Conservation (phyloP, 2,329 filamentous ascomycete species). For the Colletotrichum nymphaeae region DNA sequence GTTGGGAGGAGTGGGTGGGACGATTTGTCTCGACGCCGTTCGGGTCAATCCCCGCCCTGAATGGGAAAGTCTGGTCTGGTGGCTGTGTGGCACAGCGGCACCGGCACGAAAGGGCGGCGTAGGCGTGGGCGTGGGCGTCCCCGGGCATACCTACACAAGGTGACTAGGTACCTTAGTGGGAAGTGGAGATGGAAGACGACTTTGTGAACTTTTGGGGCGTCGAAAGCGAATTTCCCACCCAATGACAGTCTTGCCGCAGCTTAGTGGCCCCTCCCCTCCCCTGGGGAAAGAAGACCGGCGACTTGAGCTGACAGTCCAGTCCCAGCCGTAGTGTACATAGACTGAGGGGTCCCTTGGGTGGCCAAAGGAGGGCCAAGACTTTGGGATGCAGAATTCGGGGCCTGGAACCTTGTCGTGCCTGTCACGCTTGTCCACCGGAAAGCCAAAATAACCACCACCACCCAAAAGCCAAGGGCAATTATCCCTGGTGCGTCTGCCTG, state of each 20-base stretch:
- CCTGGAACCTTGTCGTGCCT: constrained; percentile 10
- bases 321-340: background rate
- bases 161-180: too few species aligned
- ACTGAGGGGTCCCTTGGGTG: background rate
- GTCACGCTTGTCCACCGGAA: background rate
- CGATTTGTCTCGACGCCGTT: background rate
- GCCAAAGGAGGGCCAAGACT: background rate
- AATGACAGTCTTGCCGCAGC: constrained; percentile 5
- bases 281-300: background rate
- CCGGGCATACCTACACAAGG: too few species aligned
- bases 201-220: too few species aligned
- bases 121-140: too few species aligned
- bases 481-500: background rate
- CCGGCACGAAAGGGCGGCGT: background rate
- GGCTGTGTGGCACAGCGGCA: background rate
- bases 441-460: background rate
- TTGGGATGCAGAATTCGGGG: constrained; percentile 1
- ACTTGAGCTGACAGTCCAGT: background rate
- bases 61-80: background rate
- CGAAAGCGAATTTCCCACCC: background rate
- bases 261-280: background rate
- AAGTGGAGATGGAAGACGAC: constrained; percentile 10
- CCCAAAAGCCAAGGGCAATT: background rate
- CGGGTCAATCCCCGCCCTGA: too few species aligned
- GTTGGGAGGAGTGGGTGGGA: constrained; percentile 12